Evolutionary conservation across 2,329 filamentous ascomycete genomes (phyloP), one percentile per base, ranked within the genome.

Genomic region (Hypoxylon sp.): DNA sequence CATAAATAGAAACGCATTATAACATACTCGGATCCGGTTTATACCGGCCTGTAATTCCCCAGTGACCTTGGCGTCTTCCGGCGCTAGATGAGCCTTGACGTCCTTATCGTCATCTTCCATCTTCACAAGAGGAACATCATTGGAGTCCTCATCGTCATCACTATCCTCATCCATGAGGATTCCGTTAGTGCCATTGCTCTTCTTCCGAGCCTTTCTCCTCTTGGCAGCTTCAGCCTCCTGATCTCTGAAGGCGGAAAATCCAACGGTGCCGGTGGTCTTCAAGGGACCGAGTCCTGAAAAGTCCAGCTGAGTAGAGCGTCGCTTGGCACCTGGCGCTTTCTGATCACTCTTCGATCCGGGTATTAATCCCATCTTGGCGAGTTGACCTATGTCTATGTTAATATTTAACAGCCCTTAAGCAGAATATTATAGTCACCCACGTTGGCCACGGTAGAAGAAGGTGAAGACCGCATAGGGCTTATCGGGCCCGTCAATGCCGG

Each of bases 381-480:
- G 84, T 89, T 99, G 96, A 55, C 93, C 94, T 97, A 70, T 25
- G 55, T 4, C 62, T 29, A 52, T 23, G 59, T 74, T 70, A 77
- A 73, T 71, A 59, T 41, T 30, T 23, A 45, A 12, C 25, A 34
- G 46, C 50, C 12, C 52, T 23, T 25, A 56, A 67, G 3, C 11
- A 5, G 23, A 11, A 16, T 2, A 1, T 60, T 34, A 14, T 2
- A 37, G 21, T 11, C 41, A 88, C 93, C 84, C 84, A 96, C 95
- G 91, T 77, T 97, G 92, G 78, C 96, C 96, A 66, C 96, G 89
- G 78, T 99, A 99, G 81, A 98, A 93, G 79, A 99, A 99, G 27
- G 96, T 98, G 78, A 99, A 99, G 7, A 92, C 91, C 3, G 96
- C 96, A 80, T 97, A 99, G 2, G 96, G 96, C 80, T 95, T 96